phyloP scores from a whole-genome alignment of 208 protist species.

The Lotmaria passim region DNA sequence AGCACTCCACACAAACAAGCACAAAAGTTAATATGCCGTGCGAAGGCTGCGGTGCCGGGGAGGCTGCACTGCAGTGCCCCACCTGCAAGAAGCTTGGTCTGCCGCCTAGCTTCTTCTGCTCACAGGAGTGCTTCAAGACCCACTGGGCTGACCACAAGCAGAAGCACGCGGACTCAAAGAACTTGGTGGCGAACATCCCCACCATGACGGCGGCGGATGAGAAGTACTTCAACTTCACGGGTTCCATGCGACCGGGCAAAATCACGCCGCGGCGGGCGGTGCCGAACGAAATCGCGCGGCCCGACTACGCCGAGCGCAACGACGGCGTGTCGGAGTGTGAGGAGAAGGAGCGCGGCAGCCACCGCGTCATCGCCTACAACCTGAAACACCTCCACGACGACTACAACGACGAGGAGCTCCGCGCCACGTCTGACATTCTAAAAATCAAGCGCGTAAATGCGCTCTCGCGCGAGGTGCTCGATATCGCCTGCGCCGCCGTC shows the following conservation, averaged over 20 bases:
- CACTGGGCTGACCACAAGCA: slow-evolving; percentile 87
- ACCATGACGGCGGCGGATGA: slow-evolving; percentile 84
- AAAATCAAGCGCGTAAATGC: slow-evolving; percentile 91
- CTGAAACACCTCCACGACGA: slow-evolving; percentile 84
- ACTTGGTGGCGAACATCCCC: slow-evolving; percentile 73
- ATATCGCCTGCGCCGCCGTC: slow-evolving; percentile 92
- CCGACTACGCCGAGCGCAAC: slow-evolving; percentile 88
- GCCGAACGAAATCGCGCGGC: slow-evolving; percentile 69
- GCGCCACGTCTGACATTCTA: slow-evolving; percentile 69
- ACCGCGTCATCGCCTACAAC: slow-evolving; percentile 72
- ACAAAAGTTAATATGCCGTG: slow-evolving; percentile 54
- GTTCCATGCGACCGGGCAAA: slow-evolving; percentile 78
- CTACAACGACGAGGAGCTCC: slow-evolving; percentile 78
- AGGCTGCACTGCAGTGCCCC: slow-evolving; percentile 87
- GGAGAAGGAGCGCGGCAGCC: slow-evolving; percentile 73
- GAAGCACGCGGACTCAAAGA: slow-evolving; percentile 76
- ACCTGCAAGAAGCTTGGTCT: slow-evolving; percentile 91
- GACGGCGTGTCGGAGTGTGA: slow-evolving; percentile 79
- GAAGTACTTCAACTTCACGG: slow-evolving; percentile 83
- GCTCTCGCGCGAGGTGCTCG: slow-evolving; percentile 94
- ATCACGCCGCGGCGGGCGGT: slow-evolving; percentile 86
- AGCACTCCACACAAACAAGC: not conserved
- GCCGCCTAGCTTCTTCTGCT: slow-evolving; percentile 90
- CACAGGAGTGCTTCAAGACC: slow-evolving; percentile 89
- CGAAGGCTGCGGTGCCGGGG: slow-evolving; percentile 79